These are phyloP conservation scores for Agrocybe pediades DNA, from an alignment of 768 basidiomycete genomes.

Conservation along the genomic window DNA sequence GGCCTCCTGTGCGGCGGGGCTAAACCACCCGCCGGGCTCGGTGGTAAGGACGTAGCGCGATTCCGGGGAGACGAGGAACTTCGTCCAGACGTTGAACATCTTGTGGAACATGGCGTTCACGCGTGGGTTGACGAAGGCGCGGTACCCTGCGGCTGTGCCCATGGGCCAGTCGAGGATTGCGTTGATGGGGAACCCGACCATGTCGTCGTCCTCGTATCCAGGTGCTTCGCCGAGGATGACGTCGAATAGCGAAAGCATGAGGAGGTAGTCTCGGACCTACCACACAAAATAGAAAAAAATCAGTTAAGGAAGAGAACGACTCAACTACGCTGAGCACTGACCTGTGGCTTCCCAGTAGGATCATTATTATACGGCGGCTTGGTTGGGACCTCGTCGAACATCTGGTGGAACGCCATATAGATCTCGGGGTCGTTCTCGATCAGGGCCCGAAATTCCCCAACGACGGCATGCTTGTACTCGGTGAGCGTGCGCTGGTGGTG, in stretches of 20 bases:
- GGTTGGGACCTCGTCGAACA: constrained; percentile 8
- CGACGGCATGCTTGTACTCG: too few species aligned
- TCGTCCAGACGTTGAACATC: constrained; percentile 1
- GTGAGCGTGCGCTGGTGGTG: background rate
- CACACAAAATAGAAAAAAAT: background rate
- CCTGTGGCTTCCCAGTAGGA: constrained; percentile 5
- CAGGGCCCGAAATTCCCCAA: constrained; percentile 4
- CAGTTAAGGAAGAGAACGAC: background rate
- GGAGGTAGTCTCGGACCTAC: constrained; percentile 2
- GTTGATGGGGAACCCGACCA: constrained; percentile 4
- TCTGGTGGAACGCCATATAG: constrained; percentile 7
- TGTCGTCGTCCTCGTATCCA: background rate
- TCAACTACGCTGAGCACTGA: background rate
- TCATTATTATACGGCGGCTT: constrained; percentile 10
- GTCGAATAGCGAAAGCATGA: background rate
- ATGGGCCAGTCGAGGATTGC: constrained; percentile 7
- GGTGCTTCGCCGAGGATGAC: background rate
- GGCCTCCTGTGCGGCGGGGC: background rate
- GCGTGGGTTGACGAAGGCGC: background rate
- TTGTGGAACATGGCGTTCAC: constrained; percentile 2
- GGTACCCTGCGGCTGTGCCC: background rate
- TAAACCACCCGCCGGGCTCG: background rate
- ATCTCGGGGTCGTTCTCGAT: constrained; percentile 9
- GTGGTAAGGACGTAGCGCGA: background rate
- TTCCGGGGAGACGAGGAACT: background rate